Evolutionary conservation across 352 stramenopile genomes (phyloP).

Genomic region (Albugo candida): DNA sequence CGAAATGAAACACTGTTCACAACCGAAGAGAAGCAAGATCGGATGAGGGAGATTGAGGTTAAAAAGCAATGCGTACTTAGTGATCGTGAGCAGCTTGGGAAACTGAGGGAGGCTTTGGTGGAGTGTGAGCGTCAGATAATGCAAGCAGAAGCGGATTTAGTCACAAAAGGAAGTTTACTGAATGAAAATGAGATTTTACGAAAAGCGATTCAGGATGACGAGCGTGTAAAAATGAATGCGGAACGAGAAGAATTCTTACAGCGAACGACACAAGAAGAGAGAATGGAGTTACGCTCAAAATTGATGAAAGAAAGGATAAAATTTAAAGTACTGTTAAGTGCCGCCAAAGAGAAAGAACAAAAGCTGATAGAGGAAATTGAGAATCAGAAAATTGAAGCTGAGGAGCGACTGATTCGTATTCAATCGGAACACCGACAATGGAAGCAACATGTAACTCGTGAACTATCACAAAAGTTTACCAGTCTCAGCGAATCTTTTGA

Average conservation of each 20-base stretch:
- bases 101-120: constrained; percentile 42
- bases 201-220: constrained; percentile 55
- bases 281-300: constrained; percentile 26
- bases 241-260: constrained; percentile 44
- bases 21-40: constrained; percentile 22
- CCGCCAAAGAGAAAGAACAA: constrained; percentile 56
- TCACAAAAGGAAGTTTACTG: constrained; percentile 45
- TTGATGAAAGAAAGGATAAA: constrained; percentile 37
- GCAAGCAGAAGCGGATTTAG: constrained; percentile 51
- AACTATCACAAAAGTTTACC: constrained; percentile 25
- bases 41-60: constrained; percentile 42
- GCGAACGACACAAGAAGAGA: constrained; percentile 38
- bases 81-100: constrained; percentile 32
- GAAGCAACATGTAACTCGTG: constrained; percentile 21
- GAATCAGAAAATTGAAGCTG: constrained; percentile 19
- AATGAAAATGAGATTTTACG: constrained; percentile 61
- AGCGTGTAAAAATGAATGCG: constrained; percentile 64
- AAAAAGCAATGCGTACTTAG: constrained; percentile 33
- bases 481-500: constrained; percentile 31
- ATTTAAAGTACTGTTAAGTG: constrained; percentile 21
- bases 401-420: constrained; percentile 33
- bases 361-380: constrained; percentile 57
- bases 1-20: constrained; percentile 16
- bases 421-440: constrained; percentile 38
- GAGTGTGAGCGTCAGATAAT: constrained; percentile 37